phyloP scores from a whole-genome alignment of 805 yeast species.

The Pichia thaimueangensis region DNA sequence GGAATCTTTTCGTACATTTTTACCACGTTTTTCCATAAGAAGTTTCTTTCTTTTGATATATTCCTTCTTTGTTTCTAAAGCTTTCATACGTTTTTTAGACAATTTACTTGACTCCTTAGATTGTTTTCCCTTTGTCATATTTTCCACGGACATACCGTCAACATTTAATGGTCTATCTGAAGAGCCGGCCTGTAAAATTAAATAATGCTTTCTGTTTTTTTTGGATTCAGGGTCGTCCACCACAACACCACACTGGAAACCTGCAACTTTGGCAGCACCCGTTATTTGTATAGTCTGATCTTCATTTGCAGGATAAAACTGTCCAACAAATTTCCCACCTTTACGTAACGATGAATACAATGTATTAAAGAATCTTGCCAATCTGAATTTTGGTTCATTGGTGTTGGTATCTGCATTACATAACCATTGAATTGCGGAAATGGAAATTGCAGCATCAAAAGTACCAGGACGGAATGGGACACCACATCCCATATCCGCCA shows the following conservation, averaged over 20 bases:
- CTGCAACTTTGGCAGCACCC: slow-evolving; percentile 84
- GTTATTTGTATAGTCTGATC: slow-evolving; percentile 72
- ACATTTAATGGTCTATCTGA: slow-evolving; percentile 71
- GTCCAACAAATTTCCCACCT: slow-evolving; percentile 97
- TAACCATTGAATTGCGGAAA: slow-evolving; percentile 95
- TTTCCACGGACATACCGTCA: slow-evolving; percentile 76
- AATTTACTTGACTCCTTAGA: slow-evolving; percentile 30
- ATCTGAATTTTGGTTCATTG: slow-evolving; percentile 78
- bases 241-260: slow-evolving; percentile 93
- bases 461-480: slow-evolving; percentile 94
- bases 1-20: slow-evolving; percentile 81
- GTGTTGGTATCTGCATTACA: slow-evolving; percentile 87
- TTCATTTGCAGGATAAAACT: slow-evolving; percentile 91
- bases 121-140: slow-evolving; percentile 28
- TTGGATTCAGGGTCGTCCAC: slow-evolving; percentile 91
- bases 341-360: slow-evolving; percentile 78
- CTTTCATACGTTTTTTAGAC: slow-evolving; percentile 44
- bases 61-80: slow-evolving; percentile 69
- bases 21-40: slow-evolving; percentile 86
- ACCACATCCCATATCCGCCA: slow-evolving; percentile 91
- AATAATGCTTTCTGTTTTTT: slow-evolving; percentile 83
- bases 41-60: slow-evolving; percentile 89
- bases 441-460: slow-evolving; percentile 92
- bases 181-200: slow-evolving; percentile 83
- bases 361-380: slow-evolving; percentile 78